Evolutionary conservation across 345 rosid species (phyloP).

Genomic region (Eucalyptus viminalis): DNA sequence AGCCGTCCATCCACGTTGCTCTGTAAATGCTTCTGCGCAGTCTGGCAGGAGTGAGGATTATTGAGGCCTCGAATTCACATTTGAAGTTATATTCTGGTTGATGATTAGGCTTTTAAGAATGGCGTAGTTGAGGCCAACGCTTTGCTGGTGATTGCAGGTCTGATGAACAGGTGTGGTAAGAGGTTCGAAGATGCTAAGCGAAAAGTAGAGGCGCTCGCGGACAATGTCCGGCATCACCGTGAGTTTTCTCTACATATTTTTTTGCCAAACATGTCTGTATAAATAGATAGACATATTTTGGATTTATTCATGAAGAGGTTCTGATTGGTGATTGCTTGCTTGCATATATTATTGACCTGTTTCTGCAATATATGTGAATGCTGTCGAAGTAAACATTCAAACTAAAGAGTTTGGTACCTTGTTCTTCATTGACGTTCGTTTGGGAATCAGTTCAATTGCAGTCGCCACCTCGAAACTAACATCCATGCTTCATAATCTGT

Average conservation of each 20-base stretch:
- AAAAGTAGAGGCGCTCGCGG: neutral
- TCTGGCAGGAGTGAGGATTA: neutral
- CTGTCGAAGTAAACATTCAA: too few species aligned
- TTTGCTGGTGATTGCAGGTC: neutral
- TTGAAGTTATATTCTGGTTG: neutral
- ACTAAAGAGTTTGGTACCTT: too few species aligned
- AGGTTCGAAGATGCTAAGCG: neutral
- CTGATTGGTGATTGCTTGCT: too few species aligned
- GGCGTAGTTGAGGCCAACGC: neutral
- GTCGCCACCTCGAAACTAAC: neutral
- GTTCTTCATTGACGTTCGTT: too few species aligned
- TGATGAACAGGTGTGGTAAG: conserved; percentile 2
- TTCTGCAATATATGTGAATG: too few species aligned
- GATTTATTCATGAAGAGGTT: too few species aligned
- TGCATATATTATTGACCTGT: too few species aligned
- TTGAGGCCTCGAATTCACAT: neutral
- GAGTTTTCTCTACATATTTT: too few species aligned
- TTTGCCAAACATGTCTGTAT: fast-evolving
- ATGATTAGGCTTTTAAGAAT: neutral
- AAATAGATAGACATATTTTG: too few species aligned
- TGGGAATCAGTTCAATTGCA: neutral
- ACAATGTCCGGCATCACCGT: neutral
- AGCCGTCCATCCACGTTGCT: neutral
- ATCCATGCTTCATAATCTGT: too few species aligned
- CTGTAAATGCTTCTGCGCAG: neutral